Base-by-base conservation (phyloP, 1,284 basidiomycete species). In the Fomitiporia mediterranea region DNA sequence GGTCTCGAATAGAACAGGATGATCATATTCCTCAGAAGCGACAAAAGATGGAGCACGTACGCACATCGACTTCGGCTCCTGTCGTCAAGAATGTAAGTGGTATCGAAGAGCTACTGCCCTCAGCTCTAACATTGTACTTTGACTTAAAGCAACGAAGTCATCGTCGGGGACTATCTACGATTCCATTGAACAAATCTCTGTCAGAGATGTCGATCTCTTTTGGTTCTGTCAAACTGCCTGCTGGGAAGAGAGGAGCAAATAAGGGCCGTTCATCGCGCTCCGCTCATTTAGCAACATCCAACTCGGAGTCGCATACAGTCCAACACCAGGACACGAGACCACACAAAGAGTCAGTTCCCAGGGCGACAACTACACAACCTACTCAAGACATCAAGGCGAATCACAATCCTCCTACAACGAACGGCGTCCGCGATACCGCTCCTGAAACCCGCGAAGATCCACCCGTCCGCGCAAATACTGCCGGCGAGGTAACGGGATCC, bases 51-150 rank as follows among this genome's bases (percentile, higher is more conserved):
- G 56, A 60, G 28, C 55, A 50, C 19, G n/a, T 57, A 13, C 57
- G 43, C 37, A 43, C 49, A 21, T 38, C 49, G 21, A 56, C 49
- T 17, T 39, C 30, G n/a, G 48, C 39, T 27, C 6, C 38, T 42
- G 51, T 53, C 9, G 39, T 56, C 19, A 46, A 57, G 44, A 46
- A 43, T 30, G 58, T 60, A 30, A 37, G 51, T 57, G 30, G 19
- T 34, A 30, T 8, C 32, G 6, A 25, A 4, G 3, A 32, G 17
- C 21, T 9, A n/a, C 9, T 34, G 19, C 11, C 28, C 9, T 34
- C 21, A 19, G 11, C 15, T 25, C 27, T 13, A 32, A 11, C n/a
- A 34, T 30, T 19, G 25, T 48, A 55, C 46, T 38, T 49, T n/a
- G 46, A 48, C 38, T 23, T 37, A 17, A 55, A 55, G 13, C 53